A percentile compares a stretch with the other conserved stretches of the same genome.
Conservation (phyloP, 768 basidiomycete genomes). For the Boletellus emodensis region DNA sequence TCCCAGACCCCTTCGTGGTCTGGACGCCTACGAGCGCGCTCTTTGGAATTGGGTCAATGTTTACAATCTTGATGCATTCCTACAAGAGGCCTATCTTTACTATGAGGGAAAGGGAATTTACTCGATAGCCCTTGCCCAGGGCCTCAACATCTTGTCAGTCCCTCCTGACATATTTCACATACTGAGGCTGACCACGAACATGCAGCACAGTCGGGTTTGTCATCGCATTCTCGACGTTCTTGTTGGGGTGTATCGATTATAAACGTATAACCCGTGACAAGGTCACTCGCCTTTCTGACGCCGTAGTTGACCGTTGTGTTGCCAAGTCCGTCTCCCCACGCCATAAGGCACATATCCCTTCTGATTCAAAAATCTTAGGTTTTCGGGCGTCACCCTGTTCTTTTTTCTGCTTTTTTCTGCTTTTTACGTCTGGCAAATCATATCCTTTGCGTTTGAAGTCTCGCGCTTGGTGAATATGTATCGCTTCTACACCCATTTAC, state of each 20-base stretch:
- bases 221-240: slow-evolving; percentile 95
- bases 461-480: slow-evolving; percentile 90
- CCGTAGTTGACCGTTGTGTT: slow-evolving; percentile 79
- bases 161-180: slow-evolving; percentile 15
- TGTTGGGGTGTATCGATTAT: slow-evolving; percentile 94
- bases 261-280: slow-evolving; percentile 67
- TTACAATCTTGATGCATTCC: slow-evolving; percentile 91
- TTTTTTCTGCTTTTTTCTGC: slow-evolving; percentile 81
- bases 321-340: slow-evolving; percentile 55
- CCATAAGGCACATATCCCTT: neutral
- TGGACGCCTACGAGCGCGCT: slow-evolving; percentile 85
- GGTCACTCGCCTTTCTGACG: slow-evolving; percentile 68
- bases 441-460: slow-evolving; percentile 70
- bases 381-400: slow-evolving; percentile 80
- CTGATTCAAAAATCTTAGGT: slow-evolving; percentile 42
- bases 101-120: slow-evolving; percentile 97
- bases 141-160: slow-evolving; percentile 92
- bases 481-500: slow-evolving; percentile 89
- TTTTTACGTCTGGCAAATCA: slow-evolving; percentile 87
- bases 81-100: slow-evolving; percentile 94
- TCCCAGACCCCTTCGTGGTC: slow-evolving; percentile 55
- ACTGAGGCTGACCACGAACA: slow-evolving; percentile 24
- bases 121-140: slow-evolving; percentile 85
- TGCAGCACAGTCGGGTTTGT: slow-evolving; percentile 94
- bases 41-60: slow-evolving; percentile 99